Base-by-base conservation (phyloP, 2,329 filamentous ascomycete species). In the Cylindrodendrum hubeiense region DNA sequence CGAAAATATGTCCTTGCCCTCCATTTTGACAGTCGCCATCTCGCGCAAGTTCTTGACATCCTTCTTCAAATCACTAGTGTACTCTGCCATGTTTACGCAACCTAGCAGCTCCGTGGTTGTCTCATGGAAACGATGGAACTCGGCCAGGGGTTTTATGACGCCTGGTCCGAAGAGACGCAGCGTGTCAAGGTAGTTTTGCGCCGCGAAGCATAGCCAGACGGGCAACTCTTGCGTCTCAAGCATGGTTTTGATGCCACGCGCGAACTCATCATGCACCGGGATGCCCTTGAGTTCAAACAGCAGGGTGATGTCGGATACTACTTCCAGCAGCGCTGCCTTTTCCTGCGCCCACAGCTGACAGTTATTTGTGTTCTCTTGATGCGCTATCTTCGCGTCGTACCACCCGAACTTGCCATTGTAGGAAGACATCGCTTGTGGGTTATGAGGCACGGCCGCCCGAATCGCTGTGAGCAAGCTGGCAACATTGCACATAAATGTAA, bases 141-240 rank as follows among this genome's bases (percentile, higher is more conserved):
- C 46, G 15, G 9, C 21, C 24, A 49, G 19, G 2, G 46, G 8
- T 9, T n/a, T 49, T 15, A 8, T 26, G 21, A 58, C 22, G 15
- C 37, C 15, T 4, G 54, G 33, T 7, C 44, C 54, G 5, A 58
- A 21, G 44, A 58, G 41, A 44, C 22, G 33, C 30, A 58, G 54
- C 17, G 54, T 58, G 43, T 58, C 54, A 6, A 58, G 44, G 22
- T 58, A 58, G 44, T 41, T 58, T 13, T 58, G 43, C 9, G 30
- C 54, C 8, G 54, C 54, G n/a, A 58, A 58, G 44, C 54, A 58
- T 30, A 58, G 44, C 44, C 43, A 58, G 15, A 58, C 5, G 5
- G 54, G 33, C 10, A 58, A 26, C 4, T 50, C 2, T 5, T 58
- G 30, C 15, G 54, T 58, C 10, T 49, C 22, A 34, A 58, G 39